Evolutionary conservation across 1,139 yeast genomes (phyloP), one percentile per base, ranked within the genome.

Genomic region (Candida smagusa): DNA sequence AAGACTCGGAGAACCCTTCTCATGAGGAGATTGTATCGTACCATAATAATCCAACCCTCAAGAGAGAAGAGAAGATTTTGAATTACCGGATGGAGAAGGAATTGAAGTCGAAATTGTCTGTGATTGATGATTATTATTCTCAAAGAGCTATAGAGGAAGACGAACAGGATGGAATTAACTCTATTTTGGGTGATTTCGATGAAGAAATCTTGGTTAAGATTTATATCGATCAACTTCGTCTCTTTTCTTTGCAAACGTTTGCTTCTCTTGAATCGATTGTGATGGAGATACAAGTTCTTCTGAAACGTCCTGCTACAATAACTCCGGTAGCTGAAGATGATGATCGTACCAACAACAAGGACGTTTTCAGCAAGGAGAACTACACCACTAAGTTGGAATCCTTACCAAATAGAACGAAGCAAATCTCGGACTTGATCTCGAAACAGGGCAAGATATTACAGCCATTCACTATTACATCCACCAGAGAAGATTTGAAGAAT

Each of bases 401-500:
- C 0, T 46, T 71, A 19, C 69, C 72, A 0, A 22, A 13, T 12
- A 48, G 51, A 22, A 43, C 48, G 21, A 42, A 43, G 13, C 29
- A 40, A 21, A 51, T 66, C 1, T 46, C 61, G 5, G 67, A 65
- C 27, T 59, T 84, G 26, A 46, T 85, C 4, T 76, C 84, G 1
- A 76, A 75, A 46, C 77, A 77, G 36, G 97, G 97, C 3, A 84
- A 81, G 56, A 83, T 89, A 2, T 61, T 87, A 29, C 77, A 85
- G 47, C 97, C 97, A 6, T 92, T 92, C 58, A 86, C 94, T 0
- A 74, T 92, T 23, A 79, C 88, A 6, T 68, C 80, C 5, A 62
- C 68, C 31, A 71, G 85, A 38, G 76, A 80, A 21, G 77, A 81
- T 32, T 50, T 87, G 16, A 69, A 73, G 40, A 64, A 69, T 22